A percentile compares a stretch with the other conserved stretches of the same genome.
phyloP scores from a whole-genome alignment of 2,329 filamentous ascomycete genomes.

The Aspergillus spinulosporus region DNA sequence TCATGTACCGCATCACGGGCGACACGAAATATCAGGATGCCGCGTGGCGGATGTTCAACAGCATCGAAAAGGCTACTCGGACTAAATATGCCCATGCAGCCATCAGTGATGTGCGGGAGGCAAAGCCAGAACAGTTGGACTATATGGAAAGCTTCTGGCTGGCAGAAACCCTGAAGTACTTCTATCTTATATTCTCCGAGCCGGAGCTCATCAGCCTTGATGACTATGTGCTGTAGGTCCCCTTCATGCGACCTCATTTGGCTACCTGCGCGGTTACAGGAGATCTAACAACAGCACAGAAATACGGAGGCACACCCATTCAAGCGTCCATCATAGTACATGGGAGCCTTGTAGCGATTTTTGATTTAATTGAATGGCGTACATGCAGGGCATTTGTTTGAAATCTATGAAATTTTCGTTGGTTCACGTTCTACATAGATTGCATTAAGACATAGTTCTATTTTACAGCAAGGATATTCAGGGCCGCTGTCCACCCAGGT shows the following conservation, averaged over 20 bases:
- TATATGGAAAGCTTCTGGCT: constrained; percentile 50
- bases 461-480: background rate
- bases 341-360: background rate
- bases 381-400: no score
- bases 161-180: constrained; percentile 49
- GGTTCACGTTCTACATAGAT: background rate
- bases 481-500: background rate
- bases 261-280: background rate
- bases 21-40: constrained; percentile 49
- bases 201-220: constrained; percentile 43
- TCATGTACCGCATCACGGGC: constrained; percentile 61
- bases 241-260: no score
- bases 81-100: constrained; percentile 48
- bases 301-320: constrained; percentile 47
- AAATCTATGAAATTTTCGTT: no score
- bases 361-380: background rate
- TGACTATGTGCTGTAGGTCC: constrained; percentile 45
- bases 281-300: constrained; percentile 17
- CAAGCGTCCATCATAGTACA: constrained; percentile 25
- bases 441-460: background rate
- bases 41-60: constrained; percentile 53
- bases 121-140: constrained; percentile 32
- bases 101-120: constrained; percentile 43
- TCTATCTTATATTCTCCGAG: constrained; percentile 48
- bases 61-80: constrained; percentile 45